A percentile compares a stretch with the other conserved stretches of the same genome.
Evolutionary conservation across 1,284 basidiomycete genomes (phyloP).

Genomic region (Boletellus deceptivus): DNA sequence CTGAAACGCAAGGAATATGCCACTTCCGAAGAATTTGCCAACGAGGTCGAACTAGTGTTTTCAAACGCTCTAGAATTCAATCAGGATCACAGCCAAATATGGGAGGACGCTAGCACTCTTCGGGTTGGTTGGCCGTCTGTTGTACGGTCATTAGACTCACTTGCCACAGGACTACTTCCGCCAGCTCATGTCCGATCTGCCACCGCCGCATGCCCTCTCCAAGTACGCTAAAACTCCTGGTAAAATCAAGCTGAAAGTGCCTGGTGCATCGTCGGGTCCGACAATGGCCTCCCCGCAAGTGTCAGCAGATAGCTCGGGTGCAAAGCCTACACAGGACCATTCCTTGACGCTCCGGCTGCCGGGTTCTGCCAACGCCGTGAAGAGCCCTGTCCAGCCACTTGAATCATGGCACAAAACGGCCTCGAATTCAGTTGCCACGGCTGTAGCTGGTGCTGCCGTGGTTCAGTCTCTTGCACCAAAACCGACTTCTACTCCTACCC

Average conservation of each 20-base stretch:
- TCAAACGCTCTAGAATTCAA: constrained; percentile 87
- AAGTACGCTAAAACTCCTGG: constrained; percentile 55
- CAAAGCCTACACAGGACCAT: constrained; percentile 25
- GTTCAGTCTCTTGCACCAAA: constrained; percentile 17
- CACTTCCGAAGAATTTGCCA: constrained; percentile 68
- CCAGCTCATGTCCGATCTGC: constrained; percentile 72
- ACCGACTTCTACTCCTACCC: constrained; percentile 12
- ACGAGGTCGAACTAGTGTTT: constrained; percentile 88
- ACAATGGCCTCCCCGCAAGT: constrained; percentile 7
- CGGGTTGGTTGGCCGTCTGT: constrained; percentile 45
- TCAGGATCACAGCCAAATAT: constrained; percentile 71
- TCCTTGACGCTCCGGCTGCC: constrained; percentile 34
- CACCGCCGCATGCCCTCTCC: constrained; percentile 57
- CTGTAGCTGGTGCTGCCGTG: constrained; percentile 24
- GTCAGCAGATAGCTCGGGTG: constrained; percentile 11
- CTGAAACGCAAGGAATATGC: constrained; percentile 74
- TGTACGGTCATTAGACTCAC: constrained; percentile 11
- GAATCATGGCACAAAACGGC: constrained; percentile 22
- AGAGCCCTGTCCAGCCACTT: constrained; percentile 20
- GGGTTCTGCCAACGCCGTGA: constrained; percentile 19
- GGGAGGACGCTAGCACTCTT: constrained; percentile 67
- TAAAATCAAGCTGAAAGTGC: constrained; percentile 70
- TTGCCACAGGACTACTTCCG: constrained; percentile 61
- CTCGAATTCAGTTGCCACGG: constrained; percentile 10
- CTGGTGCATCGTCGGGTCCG: constrained; percentile 26